Evolutionary conservation across 768 basidiomycete genomes (phyloP), one percentile per base, ranked within the genome.

Genomic region (Psilocybe azurescens): DNA sequence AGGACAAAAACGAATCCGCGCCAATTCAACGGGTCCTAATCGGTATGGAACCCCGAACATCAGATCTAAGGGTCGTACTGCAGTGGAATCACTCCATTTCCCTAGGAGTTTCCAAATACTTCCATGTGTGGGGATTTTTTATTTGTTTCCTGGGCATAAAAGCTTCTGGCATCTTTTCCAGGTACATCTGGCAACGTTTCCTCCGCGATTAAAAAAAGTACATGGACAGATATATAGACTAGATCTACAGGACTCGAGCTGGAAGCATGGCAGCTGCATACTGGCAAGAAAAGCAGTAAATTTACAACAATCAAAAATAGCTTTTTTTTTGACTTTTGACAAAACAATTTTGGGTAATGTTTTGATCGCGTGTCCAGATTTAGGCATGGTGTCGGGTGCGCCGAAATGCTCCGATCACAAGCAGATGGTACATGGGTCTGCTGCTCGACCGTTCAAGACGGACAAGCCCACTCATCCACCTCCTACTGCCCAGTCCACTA

Each of bases 11-110:
- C 75, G 77, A 76, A 75, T 72, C 73, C 74, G 78, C 75, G 75
- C 76, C 77, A 75, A 73, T 71, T 69, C 69, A 67, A 69, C 71
- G 75, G 77, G 73, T 77, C 75, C 73, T 75, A 79, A 80, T 78
- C 78, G 78, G 81, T 74, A 74, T 78, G 73, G 79, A 85, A 83
- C 84, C 82, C 81, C 81, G 79, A 82, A 83, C 79, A 84, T 83
- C 83, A 87, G 84, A 87, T 87, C 86, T 87, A 86, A 87, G 86
- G 86, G 86, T 87, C 86, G 81, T 74, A 64, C 67, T 58, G 62
- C 70, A 79, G 81, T 84, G 84, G 79, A 77, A 78, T 77, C 72
- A 65, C 69, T 71, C 70, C 74, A 74, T 78, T 74, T 76, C 76
- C 77, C 78, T 79, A 79, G 78, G 78, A 79, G 74, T 75, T 59